These are phyloP conservation scores for Amylocystis lapponica DNA, from an alignment of 768 basidiomycete genomes.

Conservation along the genomic window DNA sequence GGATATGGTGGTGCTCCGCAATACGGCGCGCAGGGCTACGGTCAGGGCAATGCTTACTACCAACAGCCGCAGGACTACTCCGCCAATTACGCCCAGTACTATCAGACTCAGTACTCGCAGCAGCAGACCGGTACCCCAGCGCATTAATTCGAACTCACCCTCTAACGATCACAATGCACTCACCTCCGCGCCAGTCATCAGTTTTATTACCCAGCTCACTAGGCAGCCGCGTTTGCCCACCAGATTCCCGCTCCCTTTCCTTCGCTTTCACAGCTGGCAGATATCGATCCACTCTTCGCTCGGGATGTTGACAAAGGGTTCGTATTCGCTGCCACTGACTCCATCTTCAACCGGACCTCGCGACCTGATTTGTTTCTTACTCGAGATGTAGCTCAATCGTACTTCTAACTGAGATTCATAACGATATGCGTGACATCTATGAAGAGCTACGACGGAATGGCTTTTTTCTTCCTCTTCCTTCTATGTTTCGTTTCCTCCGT, in stretches of 20 bases:
- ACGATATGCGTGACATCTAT: background rate
- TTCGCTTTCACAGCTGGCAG: conserved; percentile 6
- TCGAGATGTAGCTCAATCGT: conserved; percentile 6
- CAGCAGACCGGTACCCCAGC: conserved; percentile 51
- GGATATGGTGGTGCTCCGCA: conserved; percentile 16
- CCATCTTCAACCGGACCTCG: conserved; percentile 5
- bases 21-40: conserved; percentile 27
- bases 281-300: conserved; percentile 1
- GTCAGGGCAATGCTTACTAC: conserved; percentile 31
- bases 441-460: background rate
- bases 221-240: no score
- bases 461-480: conserved; percentile 25
- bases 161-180: conserved; percentile 8
- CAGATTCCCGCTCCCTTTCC: conserved; percentile 1
- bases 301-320: conserved; percentile 7
- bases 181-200: conserved; percentile 11
- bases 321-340: conserved; percentile 15
- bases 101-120: conserved; percentile 83
- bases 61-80: conserved; percentile 65
- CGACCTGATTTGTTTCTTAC: background rate
- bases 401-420: conserved; percentile 4
- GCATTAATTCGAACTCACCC: conserved; percentile 22
- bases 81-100: conserved; percentile 77
- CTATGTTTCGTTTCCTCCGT: conserved; percentile 2
- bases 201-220: conserved; percentile 4